phyloP scores from a whole-genome alignment of 2,329 filamentous ascomycete genomes.

The Ploettnerulaceae sp. region DNA sequence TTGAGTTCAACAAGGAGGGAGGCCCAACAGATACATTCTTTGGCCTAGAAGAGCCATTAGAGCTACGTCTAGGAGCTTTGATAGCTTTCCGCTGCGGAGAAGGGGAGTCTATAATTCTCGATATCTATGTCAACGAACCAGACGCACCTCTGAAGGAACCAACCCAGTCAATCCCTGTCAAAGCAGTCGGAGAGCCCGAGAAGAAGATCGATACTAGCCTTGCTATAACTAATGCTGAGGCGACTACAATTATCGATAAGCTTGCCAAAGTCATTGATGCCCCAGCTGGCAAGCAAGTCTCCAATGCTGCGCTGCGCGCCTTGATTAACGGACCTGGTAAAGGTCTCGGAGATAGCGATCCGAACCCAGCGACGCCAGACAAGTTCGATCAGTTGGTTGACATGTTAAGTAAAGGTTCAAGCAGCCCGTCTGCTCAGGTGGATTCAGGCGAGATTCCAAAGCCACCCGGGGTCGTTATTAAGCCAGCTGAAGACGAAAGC shows the following conservation, averaged over 20 bases:
- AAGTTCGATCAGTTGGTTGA: not conserved
- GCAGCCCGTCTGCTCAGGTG: not conserved
- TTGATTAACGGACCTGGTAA: conserved; percentile 1
- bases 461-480: not conserved
- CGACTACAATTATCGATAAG: not conserved
- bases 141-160: not conserved
- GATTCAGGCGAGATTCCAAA: not conserved
- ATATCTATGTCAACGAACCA: not conserved
- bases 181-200: not conserved
- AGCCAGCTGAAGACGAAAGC: not conserved
- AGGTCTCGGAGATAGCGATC: not conserved
- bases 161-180: not conserved
- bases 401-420: not conserved
- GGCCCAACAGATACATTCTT: not conserved
- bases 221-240: not conserved
- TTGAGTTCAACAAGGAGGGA: not conserved
- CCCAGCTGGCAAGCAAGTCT: not conserved
- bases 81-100: not conserved
- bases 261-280: not conserved
- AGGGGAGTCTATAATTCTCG: not conserved
- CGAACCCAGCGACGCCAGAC: not conserved
- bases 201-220: not conserved
- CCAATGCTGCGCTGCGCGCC: not conserved
- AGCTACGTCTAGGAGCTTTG: not conserved
- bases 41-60: not conserved